Evolutionary conservation across 371 early-diverging fungal genomes (phyloP), one percentile per base, ranked within the genome.

Genomic region (Cladochytrium tenue): DNA sequence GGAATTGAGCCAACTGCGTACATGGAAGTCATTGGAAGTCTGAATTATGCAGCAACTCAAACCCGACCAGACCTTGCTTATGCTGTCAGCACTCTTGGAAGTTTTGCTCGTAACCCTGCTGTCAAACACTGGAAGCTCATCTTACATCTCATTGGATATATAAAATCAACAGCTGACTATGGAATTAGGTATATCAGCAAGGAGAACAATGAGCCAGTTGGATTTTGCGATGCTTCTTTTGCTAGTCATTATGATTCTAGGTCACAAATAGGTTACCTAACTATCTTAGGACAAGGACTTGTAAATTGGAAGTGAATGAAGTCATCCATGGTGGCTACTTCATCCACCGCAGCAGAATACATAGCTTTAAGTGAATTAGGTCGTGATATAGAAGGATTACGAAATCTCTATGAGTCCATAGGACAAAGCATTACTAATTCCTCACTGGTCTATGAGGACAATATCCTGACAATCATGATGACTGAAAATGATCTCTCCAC

Each of bases 41-140:
- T 76, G 5, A 67, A 66, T 52, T 74, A 71, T 51, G 68, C 66
- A 28, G 62, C 69, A 28, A 33, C 63, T 1, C 56, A 64, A 50
- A 73, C 71, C 7, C 27, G 74, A 32, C 74, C 72, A 1, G 71
- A 76, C 51, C 25, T 76, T n/a, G 65, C 77, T 15, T 27, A 61
- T 1, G 58, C 74, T 2, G 65, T 76, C 30, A 58, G 69, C 65
- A n/a, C 17, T 30, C 61, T 74, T 32, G 36, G 63, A 25, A 5
- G 32, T 23, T 71, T 64, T 51, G 32, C 67, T 4, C 32, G 26
- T 1, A 65, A 76, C 33, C 73, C 76, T 17, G 35, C 56, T 5
- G n/a, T 2, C 3, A 26, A n/a, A 3, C 77, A 76, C 60, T 71
- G 68, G 69, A 7, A 53, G 2, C 62, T 30, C 26, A 60, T 66